Conservation (phyloP, 2,329 filamentous ascomycete species). For the Fusarium papillatum region DNA sequence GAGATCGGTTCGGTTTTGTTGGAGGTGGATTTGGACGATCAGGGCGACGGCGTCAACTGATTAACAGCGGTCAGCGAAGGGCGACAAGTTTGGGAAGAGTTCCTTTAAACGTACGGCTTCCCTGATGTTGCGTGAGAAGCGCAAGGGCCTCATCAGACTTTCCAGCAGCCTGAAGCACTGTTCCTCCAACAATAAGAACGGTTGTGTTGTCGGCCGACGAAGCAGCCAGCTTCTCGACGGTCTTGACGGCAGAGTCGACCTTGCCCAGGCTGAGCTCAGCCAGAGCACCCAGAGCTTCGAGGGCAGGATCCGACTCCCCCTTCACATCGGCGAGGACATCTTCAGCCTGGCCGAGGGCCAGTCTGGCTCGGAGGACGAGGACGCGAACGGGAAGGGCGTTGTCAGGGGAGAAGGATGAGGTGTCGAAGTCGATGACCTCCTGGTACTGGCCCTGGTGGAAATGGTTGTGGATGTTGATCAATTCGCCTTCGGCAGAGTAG, state of each 20-base stretch:
- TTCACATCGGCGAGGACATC: conserved; percentile 79
- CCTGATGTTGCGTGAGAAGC: conserved; percentile 86
- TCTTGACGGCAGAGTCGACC: conserved; percentile 71
- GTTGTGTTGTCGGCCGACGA: conserved; percentile 79
- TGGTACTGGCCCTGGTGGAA: conserved; percentile 89
- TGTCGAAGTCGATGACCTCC: conserved; percentile 88
- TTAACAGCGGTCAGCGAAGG: conserved; percentile 40
- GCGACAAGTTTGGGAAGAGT: background rate
- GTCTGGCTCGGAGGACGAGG: conserved; percentile 84
- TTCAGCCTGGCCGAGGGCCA: conserved; percentile 84
- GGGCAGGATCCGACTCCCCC: conserved; percentile 76
- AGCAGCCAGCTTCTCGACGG: conserved; percentile 76
- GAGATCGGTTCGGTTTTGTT: conserved; percentile 92
- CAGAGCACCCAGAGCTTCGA: conserved; percentile 82
- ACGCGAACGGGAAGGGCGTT: conserved; percentile 84
- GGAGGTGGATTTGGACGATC: conserved; percentile 91
- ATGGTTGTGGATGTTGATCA: conserved; percentile 79
- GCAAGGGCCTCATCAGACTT: conserved; percentile 89
- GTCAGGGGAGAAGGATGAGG: conserved; percentile 80
- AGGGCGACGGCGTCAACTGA: conserved; percentile 83
- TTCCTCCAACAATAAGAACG: conserved; percentile 88
- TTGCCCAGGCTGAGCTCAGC: conserved; percentile 76
- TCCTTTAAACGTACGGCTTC: conserved; percentile 75
- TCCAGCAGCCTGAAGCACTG: conserved; percentile 82
- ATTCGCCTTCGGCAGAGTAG: conserved; percentile 78